A percentile compares a stretch with the other conserved stretches of the same genome.
Evolutionary conservation across 305 asterid genomes (phyloP).

Genomic region (Galium porrigens): DNA sequence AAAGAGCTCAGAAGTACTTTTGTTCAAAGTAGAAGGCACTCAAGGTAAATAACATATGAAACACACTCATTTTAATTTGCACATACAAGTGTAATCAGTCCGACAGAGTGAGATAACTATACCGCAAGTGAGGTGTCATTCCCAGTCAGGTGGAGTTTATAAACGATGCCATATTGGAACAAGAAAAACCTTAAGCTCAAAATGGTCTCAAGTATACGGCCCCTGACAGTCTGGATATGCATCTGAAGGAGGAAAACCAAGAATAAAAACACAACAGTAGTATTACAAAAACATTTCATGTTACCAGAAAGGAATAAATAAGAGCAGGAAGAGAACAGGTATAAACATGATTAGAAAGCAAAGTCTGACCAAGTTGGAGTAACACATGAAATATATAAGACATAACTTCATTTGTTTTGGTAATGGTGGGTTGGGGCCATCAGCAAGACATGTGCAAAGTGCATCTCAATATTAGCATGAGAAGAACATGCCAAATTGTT

Average conservation of each 20-base stretch:
- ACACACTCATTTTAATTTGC: not conserved
- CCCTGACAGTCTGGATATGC: slow-evolving; percentile 91
- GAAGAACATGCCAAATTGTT: not conserved
- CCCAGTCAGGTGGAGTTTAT: slow-evolving; percentile 73
- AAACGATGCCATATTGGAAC: slow-evolving; percentile 92
- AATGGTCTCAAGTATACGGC: slow-evolving; percentile 89
- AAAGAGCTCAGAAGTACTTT: not conserved
- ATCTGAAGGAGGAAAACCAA: slow-evolving; percentile 31
- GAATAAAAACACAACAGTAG: not conserved
- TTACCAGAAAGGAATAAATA: not conserved
- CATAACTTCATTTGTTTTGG: not conserved
- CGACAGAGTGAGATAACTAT: slow-evolving; percentile 11
- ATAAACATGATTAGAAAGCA: not conserved
- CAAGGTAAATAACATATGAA: not conserved
- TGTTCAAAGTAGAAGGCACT: not conserved
- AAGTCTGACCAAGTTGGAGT: not conserved
- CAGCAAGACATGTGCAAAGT: not conserved
- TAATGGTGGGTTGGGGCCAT: not conserved
- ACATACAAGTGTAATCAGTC: not conserved
- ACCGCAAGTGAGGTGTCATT: slow-evolving; percentile 76
- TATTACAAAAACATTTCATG: slow-evolving; percentile 2
- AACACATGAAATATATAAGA: not conserved
- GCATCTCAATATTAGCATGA: too few relatives aligned
- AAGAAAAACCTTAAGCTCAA: slow-evolving; percentile 83
- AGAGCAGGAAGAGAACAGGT: not conserved